Evolutionary conservation across 257 asterid genomes (phyloP), one percentile per base, ranked within the genome.

Genomic region (Euphrasia confusa): DNA sequence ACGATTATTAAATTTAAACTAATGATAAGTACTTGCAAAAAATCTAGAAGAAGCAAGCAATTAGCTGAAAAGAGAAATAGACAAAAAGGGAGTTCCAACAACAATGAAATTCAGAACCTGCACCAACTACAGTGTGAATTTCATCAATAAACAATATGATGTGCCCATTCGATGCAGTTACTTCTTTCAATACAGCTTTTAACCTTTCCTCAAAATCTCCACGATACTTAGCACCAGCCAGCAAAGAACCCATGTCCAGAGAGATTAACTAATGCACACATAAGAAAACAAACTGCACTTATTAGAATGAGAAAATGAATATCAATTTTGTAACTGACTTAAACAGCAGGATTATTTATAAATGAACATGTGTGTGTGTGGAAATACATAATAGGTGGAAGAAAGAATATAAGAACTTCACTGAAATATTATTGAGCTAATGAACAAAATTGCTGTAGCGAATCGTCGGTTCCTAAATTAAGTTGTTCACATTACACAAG

Each of bases 121-220:
- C 97, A 71, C 97, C 97, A 76, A 90, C 97, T 33, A 90, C 93
- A 4, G 96, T 90, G 77, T 87, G 97, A 60, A 90, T 87, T 84
- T 90, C 97, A 80, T 90, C 96, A 53, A 90, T 87, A 72, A 90
- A 90, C 75, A 90, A 62, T 75, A 90, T 80, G 72, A 83, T 83
- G 80, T 90, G 96, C 71, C 97, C 96, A 71, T 83, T 90, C 44
- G 97, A 90, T 54, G 89, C 75, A 35, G 86, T 79, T 69, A 90
- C 90, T 77, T 87, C 96, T 89, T 85, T 90, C 78, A 90, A 68
- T 24, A 90, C 93, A 69, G 97, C 95, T 74, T 90, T 90, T 66
- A 90, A 70, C 74, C 97, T 83, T 78, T 90, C 96, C 84, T 90
- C 97, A 58, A 90, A 90, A 71, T 90, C 97, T 65, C 97, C 96